Percentiles rank a stretch among this genome's conserved stretches.
Conservation (phyloP, 805 yeast species). For the Lipomyces mesembrius region DNA sequence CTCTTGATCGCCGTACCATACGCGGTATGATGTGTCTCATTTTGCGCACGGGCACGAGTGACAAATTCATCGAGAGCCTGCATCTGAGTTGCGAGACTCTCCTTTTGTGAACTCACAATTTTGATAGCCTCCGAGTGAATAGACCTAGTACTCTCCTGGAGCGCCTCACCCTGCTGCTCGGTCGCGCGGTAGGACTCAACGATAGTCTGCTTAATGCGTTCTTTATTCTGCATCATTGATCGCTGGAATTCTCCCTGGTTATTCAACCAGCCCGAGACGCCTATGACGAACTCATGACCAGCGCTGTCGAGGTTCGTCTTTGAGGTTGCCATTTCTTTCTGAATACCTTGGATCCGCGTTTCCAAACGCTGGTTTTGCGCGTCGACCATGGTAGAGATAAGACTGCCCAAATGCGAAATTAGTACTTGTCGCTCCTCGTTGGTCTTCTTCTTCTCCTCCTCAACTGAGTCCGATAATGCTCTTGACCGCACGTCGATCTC, state of each 20-base stretch:
- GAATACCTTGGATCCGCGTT: conserved; percentile 4
- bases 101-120: conserved; percentile 33
- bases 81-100: conserved; percentile 32
- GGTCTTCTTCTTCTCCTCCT: conserved; percentile 23
- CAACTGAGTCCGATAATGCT: conserved; percentile 12
- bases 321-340: conserved; percentile 12
- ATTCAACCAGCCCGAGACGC: conserved; percentile 28
- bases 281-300: conserved; percentile 27
- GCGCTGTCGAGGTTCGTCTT: conserved; percentile 20
- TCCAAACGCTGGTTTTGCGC: conserved; percentile 28
- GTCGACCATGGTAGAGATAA: conserved; percentile 13
- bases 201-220: conserved; percentile 33
- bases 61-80: conserved; percentile 34
- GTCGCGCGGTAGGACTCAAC: conserved; percentile 31
- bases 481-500: conserved; percentile 14
- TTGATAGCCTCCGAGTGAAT: conserved; percentile 34
- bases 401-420: conserved; percentile 23
- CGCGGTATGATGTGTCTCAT: conserved; percentile 29
- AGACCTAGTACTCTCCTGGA: conserved; percentile 29
- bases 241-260: conserved; percentile 30
- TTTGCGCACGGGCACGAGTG: conserved; percentile 33
- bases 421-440: conserved; percentile 26
- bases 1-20: conserved; percentile 13
- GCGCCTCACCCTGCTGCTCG: conserved; percentile 27
- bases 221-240: conserved; percentile 26